Evolutionary conservation across 441 rosid species (phyloP).

Genomic region (Populus tomentosa): DNA sequence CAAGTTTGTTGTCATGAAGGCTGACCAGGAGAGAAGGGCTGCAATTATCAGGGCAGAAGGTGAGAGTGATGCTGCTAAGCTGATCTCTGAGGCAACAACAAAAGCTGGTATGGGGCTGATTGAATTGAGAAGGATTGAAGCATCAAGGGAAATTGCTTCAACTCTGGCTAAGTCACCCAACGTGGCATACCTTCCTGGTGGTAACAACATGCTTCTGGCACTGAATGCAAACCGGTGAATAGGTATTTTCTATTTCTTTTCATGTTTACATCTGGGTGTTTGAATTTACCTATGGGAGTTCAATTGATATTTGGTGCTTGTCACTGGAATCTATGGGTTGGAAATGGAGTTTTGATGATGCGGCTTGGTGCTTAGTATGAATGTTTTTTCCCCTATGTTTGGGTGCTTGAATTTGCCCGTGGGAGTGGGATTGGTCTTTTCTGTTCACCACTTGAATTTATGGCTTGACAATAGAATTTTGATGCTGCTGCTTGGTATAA

Average conservation of each 20-base stretch:
- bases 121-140: constrained; percentile 96
- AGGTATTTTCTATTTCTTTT: constrained; percentile 25
- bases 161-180: constrained; percentile 91
- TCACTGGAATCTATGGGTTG: not conserved
- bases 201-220: constrained; percentile 71
- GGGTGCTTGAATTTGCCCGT: not conserved
- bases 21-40: constrained; percentile 98
- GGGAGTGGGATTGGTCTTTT: not conserved
- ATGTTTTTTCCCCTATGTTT: not conserved
- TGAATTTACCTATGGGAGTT: constrained; percentile 8
- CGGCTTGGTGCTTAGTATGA: not conserved
- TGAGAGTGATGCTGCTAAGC: constrained; percentile 89
- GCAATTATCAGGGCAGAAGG: constrained; percentile 94
- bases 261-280: not conserved
- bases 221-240: constrained; percentile 62
- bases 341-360: not conserved
- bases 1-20: constrained; percentile 84
- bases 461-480: not conserved
- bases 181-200: constrained; percentile 83
- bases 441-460: not conserved
- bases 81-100: constrained; percentile 83
- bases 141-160: constrained; percentile 83
- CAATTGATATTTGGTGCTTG: not conserved
- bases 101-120: constrained; percentile 84
- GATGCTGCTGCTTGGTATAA: not conserved